These are phyloP conservation scores for Trichoderma oligosporum DNA, from an alignment of 2,329 filamentous ascomycete species.

Conservation along the genomic window DNA sequence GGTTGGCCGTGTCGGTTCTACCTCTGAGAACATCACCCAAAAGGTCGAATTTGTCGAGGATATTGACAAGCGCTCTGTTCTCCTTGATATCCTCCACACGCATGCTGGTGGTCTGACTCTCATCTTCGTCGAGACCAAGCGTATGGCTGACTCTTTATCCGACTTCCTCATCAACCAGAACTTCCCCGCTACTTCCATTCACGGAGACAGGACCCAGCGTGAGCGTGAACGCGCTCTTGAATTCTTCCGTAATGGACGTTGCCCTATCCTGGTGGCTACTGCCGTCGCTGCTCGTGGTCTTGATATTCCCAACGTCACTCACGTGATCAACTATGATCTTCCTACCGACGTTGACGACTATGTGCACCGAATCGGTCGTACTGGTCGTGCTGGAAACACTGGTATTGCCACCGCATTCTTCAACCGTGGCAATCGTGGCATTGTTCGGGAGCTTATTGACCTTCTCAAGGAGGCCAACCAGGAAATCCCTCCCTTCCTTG, in stretches of 20 bases:
- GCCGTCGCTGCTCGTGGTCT: conserved; percentile 88
- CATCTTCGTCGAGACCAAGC: conserved; percentile 99
- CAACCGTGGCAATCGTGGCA: conserved; percentile 98
- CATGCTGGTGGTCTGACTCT: conserved; percentile 85
- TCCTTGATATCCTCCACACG: conserved; percentile 95
- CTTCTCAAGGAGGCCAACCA: conserved; percentile 98
- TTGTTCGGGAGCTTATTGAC: conserved; percentile 95
- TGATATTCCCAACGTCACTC: conserved; percentile 93
- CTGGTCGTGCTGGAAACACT: conserved; percentile 97
- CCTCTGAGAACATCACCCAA: conserved; percentile 99
- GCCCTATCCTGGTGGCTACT: conserved; percentile 94
- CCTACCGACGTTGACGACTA: conserved; percentile 98
- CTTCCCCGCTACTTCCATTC: conserved; percentile 97
- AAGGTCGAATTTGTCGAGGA: conserved; percentile 98
- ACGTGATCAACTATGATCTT: conserved; percentile 99
- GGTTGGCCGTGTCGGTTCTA: conserved; percentile 96
- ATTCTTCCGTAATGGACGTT: conserved; percentile 94
- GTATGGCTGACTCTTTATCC: conserved; percentile 95
- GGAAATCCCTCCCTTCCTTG: conserved; percentile 88
- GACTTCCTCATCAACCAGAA: conserved; percentile 98
- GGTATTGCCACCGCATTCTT: conserved; percentile 98
- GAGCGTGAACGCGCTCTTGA: conserved; percentile 97
- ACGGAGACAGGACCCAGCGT: conserved; percentile 96
- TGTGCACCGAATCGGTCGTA: conserved; percentile 99
- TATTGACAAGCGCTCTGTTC: conserved; percentile 92